These are phyloP conservation scores for Macroventuria anomochaeta DNA, from an alignment of 2,329 filamentous ascomycete genomes.

Conservation along the genomic window DNA sequence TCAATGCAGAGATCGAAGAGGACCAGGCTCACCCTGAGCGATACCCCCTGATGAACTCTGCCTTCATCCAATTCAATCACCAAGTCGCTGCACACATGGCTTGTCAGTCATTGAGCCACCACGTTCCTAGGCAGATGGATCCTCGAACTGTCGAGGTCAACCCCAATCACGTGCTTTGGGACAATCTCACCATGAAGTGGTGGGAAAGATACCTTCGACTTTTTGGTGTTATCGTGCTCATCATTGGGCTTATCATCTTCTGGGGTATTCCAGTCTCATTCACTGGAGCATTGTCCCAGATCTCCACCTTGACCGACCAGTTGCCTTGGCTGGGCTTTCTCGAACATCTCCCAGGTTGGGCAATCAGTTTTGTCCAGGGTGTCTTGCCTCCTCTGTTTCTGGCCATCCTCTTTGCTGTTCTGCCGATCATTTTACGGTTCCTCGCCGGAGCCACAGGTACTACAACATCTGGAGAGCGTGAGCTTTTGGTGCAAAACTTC, in stretches of 20 bases:
- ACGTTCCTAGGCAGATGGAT: slow-evolving; percentile 91
- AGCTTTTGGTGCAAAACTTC: slow-evolving; percentile 86
- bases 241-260: slow-evolving; percentile 78
- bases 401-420: slow-evolving; percentile 76
- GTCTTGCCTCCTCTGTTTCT: slow-evolving; percentile 81
- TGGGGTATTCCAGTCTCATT: slow-evolving; percentile 93
- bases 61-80: slow-evolving; percentile 98
- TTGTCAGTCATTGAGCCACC: slow-evolving; percentile 88
- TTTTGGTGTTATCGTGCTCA: slow-evolving; percentile 67
- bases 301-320: slow-evolving; percentile 70
- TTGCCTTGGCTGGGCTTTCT: slow-evolving; percentile 77
- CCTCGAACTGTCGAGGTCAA: slow-evolving; percentile 93
- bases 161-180: slow-evolving; percentile 91
- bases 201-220: slow-evolving; percentile 85
- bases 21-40: slow-evolving; percentile 86
- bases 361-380: slow-evolving; percentile 79
- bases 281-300: slow-evolving; percentile 80
- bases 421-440: slow-evolving; percentile 79
- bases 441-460: slow-evolving; percentile 77
- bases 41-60: slow-evolving; percentile 92
- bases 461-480: slow-evolving; percentile 79
- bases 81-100: slow-evolving; percentile 98
- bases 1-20: slow-evolving; percentile 90
- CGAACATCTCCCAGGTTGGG: slow-evolving; percentile 62
- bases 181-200: slow-evolving; percentile 95